Conservation (phyloP, 129 eudicot species). For the Escallonia herrerae region DNA sequence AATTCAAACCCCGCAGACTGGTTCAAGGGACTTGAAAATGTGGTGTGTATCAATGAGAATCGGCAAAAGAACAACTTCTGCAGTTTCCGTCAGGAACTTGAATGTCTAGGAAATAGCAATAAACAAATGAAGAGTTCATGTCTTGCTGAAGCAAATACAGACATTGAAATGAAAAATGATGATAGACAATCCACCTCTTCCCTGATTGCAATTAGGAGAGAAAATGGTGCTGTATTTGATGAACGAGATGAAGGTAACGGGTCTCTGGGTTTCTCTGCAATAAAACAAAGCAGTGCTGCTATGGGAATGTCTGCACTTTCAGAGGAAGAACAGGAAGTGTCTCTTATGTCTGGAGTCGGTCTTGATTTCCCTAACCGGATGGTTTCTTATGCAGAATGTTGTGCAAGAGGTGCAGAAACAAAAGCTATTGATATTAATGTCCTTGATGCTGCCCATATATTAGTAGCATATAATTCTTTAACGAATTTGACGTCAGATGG, state of each 20-base stretch:
- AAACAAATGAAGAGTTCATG: constrained; percentile 14
- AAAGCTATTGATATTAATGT: constrained; percentile 2
- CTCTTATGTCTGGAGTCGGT: constrained; percentile 3
- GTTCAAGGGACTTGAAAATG: constrained; percentile 27
- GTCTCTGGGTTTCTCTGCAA: background rate
- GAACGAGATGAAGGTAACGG: constrained; percentile 3
- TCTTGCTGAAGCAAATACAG: constrained; percentile 16
- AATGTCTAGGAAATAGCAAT: constrained; percentile 23
- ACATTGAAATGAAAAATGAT: constrained; percentile 11
- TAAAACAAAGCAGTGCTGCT: constrained; percentile 3
- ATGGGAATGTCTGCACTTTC: constrained; percentile 3
- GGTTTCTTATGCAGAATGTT: background rate
- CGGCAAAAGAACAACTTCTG: constrained; percentile 21
- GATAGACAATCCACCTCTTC: constrained; percentile 10
- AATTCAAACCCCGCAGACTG: constrained; percentile 38
- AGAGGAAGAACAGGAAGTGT: constrained; percentile 18
- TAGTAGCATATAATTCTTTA: background rate
- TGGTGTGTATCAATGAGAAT: constrained; percentile 18
- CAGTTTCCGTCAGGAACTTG: constrained; percentile 40
- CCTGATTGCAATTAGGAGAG: constrained; percentile 5
- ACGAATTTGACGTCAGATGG: background rate
- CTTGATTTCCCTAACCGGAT: background rate
- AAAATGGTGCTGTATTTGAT: constrained; percentile 10
- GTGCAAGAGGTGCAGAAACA: constrained; percentile 1
- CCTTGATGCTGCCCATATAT: background rate